phyloP scores from a whole-genome alignment of 163 green algal species.

The Trebouxia gelatinosa region DNA sequence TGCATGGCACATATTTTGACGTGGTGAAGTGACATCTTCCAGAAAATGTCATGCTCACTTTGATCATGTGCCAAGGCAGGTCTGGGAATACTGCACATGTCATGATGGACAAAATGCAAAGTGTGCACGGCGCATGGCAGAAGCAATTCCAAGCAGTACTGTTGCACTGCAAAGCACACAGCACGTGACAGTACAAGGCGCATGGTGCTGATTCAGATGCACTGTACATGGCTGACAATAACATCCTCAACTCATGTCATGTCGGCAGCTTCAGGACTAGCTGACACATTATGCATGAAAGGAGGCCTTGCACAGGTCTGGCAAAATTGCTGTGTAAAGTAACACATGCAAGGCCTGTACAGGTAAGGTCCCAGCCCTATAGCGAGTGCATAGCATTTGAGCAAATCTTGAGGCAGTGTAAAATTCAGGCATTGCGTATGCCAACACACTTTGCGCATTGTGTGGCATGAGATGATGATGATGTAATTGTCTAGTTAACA shows the following conservation, averaged over 20 bases:
- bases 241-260: no score
- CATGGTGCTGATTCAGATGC: no score
- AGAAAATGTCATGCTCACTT: no score
- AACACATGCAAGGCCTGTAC: not conserved
- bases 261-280: no score
- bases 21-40: not conserved
- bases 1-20: conserved; percentile 32
- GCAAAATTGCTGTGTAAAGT: no score
- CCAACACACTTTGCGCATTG: no score
- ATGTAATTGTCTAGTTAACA: not conserved
- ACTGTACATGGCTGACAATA: no score
- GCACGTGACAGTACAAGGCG: not conserved
- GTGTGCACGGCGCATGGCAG: not conserved
- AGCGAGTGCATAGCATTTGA: not conserved
- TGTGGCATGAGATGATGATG: no score
- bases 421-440: no score
- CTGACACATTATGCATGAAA: no score
- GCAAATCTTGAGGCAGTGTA: not conserved
- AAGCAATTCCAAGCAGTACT: not conserved
- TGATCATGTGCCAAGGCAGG: no score
- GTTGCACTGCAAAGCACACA: not conserved
- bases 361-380: not conserved
- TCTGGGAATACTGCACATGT: not conserved
- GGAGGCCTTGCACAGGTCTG: no score
- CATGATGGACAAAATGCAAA: not conserved